Evolutionary conservation across 148 eudicot genomes (phyloP), one percentile per base, ranked within the genome.

Genomic region (Silene uniflora): DNA sequence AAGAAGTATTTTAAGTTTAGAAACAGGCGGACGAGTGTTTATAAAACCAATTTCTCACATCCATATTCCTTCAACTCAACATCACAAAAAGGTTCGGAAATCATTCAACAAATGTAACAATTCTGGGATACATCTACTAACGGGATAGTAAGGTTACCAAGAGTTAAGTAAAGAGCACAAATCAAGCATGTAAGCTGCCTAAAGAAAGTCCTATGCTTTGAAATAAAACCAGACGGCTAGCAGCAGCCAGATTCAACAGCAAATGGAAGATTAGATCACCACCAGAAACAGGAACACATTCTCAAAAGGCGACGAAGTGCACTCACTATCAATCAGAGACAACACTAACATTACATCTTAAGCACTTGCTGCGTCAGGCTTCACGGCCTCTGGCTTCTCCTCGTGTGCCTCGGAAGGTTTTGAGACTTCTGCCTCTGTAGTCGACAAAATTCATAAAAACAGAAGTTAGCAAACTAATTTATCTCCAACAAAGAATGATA

Each of bases 361-460:
- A 27, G 83, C 79, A 59, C 76, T 76, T 25, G 69, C 62, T 44
- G 76, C 69, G 66, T 76, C 76, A 12, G 79, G 49, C 77, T 72
- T 76, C 29, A 27, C 83, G 21, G 58, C 79, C 72, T 70, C 72
- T 17, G 59, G 39, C 71, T 79, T 79, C 75, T 58, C 77, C 3
- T 8, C 39, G 42, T n/a, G 71, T 17, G 16, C 73, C 62, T 78
- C 55, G 3, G 77, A 29, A 60, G 97, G 88, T 81, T 84, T 89
- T 1, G 84, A 55, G 18, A 78, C 87, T 69, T 85, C 90, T 81
- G 78, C 82, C 75, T 80, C 97, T 89, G 75, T 22, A 71, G 7
- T 24, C 11, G 2, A 49, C 23, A 71, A 71, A 35, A 22, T 70
- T 49, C 78, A 76, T 10, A 56, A 39, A 47, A n/a, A 54, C 12